Evolutionary conservation across 2,329 filamentous ascomycete genomes (phyloP), one percentile per base, ranked within the genome.

Genomic region (Sphaerulina musiva): DNA sequence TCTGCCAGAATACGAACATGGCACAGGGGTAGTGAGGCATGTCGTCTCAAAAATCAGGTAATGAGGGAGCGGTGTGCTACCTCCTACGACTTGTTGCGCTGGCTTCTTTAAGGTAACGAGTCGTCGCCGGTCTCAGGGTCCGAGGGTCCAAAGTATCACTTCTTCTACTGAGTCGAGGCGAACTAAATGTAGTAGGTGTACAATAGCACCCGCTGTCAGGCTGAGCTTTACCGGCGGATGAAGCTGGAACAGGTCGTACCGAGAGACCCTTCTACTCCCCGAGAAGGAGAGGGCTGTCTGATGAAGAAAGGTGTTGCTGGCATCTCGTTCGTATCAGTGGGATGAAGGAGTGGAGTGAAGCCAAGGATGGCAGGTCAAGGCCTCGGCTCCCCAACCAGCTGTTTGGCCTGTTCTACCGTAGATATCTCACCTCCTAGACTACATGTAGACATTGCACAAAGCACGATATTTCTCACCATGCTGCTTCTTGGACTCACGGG

Each of bases 401-500:
- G 14, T 17, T 17, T 17, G 14, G 6, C 26, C 26, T 8, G 10
- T 38, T n/a, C 34, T 38, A 11, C 34, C 6, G 12, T 11, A 38
- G 34, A 38, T n/a, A 38, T 38, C 34, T 38, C 34, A 29, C 26
- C 26, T 20, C 20, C 32, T 36, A 36, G 32, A 36, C 32, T 36
- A 36, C 8, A 36, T 12, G 11, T 20, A 26, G n/a, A 17, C 40
- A n/a, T n/a, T n/a, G 11, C 17, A 26, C 42, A 12, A 12, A 26
- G 17, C 17, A 29, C 40, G 2, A 23, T n/a, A 14, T n/a, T 12
- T 29, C 20, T 29, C n/a, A 59, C n/a, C 7, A 97, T 97, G 93
- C 82, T 97, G 46, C 84, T 98, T 66, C 90, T 98, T 65, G 93
- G 93, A 54, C 83, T 98, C 26, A 98, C 93, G 7, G 93, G 93